Evolutionary conservation across 1,139 yeast species (phyloP).

Genomic region (Protomyces pachydermus): DNA sequence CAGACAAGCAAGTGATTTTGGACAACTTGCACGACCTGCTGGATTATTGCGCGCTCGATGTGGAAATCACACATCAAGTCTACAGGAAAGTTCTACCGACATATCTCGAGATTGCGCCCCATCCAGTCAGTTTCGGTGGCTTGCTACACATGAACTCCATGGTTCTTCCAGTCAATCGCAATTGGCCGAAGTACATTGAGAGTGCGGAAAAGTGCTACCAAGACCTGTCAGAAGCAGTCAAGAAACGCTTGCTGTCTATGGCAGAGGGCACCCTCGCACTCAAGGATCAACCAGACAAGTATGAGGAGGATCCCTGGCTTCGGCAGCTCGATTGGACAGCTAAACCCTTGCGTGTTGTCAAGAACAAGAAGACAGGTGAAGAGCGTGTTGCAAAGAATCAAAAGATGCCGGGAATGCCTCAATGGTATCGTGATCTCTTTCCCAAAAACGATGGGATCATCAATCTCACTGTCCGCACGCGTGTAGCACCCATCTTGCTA

Average conservation of each 20-base stretch:
- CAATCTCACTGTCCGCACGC: slow-evolving; percentile 62
- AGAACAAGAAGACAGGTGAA: slow-evolving; percentile 62
- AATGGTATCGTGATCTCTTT: slow-evolving; percentile 81
- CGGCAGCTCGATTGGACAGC: slow-evolving; percentile 83
- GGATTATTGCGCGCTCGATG: slow-evolving; percentile 83
- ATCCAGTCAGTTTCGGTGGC: slow-evolving; percentile 93
- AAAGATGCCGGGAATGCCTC: slow-evolving; percentile 84
- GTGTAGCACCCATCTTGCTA: slow-evolving; percentile 71
- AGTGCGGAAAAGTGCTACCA: slow-evolving; percentile 65
- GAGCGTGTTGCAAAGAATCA: slow-evolving; percentile 53
- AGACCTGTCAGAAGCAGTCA: slow-evolving; percentile 54
- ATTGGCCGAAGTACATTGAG: slow-evolving; percentile 69
- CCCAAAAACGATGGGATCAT: slow-evolving; percentile 44
- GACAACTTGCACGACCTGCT: slow-evolving; percentile 58
- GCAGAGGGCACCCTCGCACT: slow-evolving; percentile 56
- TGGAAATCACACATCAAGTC: slow-evolving; percentile 65
- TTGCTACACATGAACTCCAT: slow-evolving; percentile 69
- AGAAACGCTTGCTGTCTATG: slow-evolving; percentile 53
- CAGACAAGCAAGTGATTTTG: slow-evolving; percentile 52
- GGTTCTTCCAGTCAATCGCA: slow-evolving; percentile 68
- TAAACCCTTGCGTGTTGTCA: slow-evolving; percentile 56
- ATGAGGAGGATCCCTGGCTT: slow-evolving; percentile 72
- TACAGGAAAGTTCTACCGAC: slow-evolving; percentile 64
- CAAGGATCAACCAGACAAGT: slow-evolving; percentile 39
- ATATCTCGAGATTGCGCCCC: slow-evolving; percentile 69